Percentiles rank a stretch among this genome's conserved stretches.
Conservation (phyloP, 192 early-diverging fungal species). For the Rhizophagus clarus region DNA sequence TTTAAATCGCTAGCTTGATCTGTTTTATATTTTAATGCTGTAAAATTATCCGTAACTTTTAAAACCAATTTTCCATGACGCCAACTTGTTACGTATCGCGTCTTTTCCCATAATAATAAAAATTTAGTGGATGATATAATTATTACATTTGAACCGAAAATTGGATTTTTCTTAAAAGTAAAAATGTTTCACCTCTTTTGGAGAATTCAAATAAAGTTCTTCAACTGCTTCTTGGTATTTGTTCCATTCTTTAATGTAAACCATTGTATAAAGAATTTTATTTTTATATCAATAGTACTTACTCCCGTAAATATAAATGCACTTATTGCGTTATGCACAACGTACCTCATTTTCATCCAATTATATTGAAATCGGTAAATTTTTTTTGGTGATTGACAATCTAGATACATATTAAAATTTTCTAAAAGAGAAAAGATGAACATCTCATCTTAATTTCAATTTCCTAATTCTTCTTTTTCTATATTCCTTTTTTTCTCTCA, state of each 20-base stretch:
- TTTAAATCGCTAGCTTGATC: constrained; percentile 68
- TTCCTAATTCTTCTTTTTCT: neutral
- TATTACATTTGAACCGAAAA: neutral
- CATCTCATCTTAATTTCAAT: too few relatives aligned
- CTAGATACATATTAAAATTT: neutral
- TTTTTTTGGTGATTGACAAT: neutral
- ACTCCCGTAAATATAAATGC: too few relatives aligned
- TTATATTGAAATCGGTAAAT: neutral
- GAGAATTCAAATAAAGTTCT: constrained; percentile 63
- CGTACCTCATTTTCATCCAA: neutral
- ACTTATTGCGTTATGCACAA: neutral
- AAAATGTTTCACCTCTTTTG: constrained; percentile 51
- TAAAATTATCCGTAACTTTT: constrained; percentile 74
- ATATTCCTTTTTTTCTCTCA: neutral
- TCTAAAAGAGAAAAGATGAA: too few relatives aligned
- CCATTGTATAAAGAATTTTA: constrained; percentile 46
- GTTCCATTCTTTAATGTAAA: constrained; percentile 74
- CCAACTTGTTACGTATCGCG: constrained; percentile 69
- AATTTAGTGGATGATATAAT: neutral
- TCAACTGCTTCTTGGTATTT: constrained; percentile 76
- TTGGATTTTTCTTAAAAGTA: neutral
- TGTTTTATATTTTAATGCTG: constrained; percentile 73
- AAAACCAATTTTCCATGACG: constrained; percentile 71
- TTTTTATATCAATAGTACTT: neutral
- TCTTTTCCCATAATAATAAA: constrained; percentile 42